Base-by-base conservation (phyloP, 495 filamentous ascomycete genomes). In the Podospora australis region DNA sequence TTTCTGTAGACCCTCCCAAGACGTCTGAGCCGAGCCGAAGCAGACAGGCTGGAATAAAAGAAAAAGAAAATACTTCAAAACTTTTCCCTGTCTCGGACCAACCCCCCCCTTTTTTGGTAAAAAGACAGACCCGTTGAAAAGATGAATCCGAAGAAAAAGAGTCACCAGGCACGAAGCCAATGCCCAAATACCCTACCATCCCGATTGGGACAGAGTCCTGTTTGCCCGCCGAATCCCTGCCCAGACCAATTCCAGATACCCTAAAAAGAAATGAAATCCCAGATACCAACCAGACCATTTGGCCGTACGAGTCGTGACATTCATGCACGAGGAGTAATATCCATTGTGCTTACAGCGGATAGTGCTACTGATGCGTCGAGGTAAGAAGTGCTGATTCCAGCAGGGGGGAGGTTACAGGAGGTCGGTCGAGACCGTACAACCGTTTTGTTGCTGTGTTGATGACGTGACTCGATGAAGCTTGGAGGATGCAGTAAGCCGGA, bases 201-300 rank as follows among this genome's bases (percentile, higher is more conserved):
- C 41, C 39, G 14, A 11, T 22, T 46, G 39, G 39, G 20, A 52
- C 23, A 34, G 52, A 55, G 54, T 54, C 44, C 57, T 56, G 57
- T 60, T 56, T 50, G n/a, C 40, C 40, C 59, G 52, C 56, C 56
- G 30, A 48, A 44, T 45, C 46, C 24, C 30, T 42, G 46, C 46
- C 46, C 48, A 32, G 34, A 39, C 30, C 44, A 44, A 13, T 45
- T 32, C 23, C 23, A 53, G 41, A 49, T 43, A 43, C 40, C 45
- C 40, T 20, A 55, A 36, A n/a, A n/a, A n/a, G n/a, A 36, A 58
- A 59, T 48, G 44, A 60, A 51, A 58, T 48, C 36, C 52, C n/a
- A n/a, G n/a, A 30, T 42, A 39, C 48, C 55, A 38, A 51, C 45
- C 57, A 50, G 30, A 40, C 50, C 40, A 43, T 43, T 16, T 24